Evolutionary conservation across 208 protist species (phyloP).

Genomic region (Tetramitus jugosus): DNA sequence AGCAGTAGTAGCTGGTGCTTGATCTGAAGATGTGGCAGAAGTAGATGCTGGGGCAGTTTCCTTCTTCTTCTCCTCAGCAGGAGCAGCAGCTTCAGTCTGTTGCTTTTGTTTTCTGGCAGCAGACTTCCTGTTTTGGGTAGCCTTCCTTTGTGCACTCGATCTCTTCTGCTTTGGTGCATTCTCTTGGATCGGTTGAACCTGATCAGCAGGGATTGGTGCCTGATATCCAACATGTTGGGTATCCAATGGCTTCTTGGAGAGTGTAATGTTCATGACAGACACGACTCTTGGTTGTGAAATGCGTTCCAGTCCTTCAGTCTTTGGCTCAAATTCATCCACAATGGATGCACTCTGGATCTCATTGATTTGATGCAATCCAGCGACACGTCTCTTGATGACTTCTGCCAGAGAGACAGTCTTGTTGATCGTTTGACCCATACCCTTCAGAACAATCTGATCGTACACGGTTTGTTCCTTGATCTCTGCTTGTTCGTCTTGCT

Average conservation of each 20-base stretch:
- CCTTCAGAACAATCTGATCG: conserved; percentile 73
- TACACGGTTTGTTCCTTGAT: conserved; percentile 9
- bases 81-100: too few relatives aligned
- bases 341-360: conserved; percentile 65
- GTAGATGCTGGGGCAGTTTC: too few relatives aligned
- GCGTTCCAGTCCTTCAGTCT: conserved; percentile 53
- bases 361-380: conserved; percentile 75
- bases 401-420: conserved; percentile 80
- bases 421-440: conserved; percentile 72
- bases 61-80: too few relatives aligned
- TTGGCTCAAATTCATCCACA: conserved; percentile 70
- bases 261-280: conserved; percentile 71
- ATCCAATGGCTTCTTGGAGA: conserved; percentile 70
- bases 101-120: too few relatives aligned
- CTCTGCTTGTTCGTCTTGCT: background rate
- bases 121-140: too few relatives aligned
- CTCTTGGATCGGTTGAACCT: conserved; percentile 50
- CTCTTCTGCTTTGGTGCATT: too few relatives aligned
- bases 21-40: too few relatives aligned
- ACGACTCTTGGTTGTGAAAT: conserved; percentile 55
- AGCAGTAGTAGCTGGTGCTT: too few relatives aligned
- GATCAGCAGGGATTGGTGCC: conserved; percentile 64
- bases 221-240: conserved; percentile 72
- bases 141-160: too few relatives aligned
- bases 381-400: conserved; percentile 76